These are phyloP conservation scores for Hanseniaspora mollemarum DNA, from an alignment of 805 yeast genomes.

Conservation along the genomic window DNA sequence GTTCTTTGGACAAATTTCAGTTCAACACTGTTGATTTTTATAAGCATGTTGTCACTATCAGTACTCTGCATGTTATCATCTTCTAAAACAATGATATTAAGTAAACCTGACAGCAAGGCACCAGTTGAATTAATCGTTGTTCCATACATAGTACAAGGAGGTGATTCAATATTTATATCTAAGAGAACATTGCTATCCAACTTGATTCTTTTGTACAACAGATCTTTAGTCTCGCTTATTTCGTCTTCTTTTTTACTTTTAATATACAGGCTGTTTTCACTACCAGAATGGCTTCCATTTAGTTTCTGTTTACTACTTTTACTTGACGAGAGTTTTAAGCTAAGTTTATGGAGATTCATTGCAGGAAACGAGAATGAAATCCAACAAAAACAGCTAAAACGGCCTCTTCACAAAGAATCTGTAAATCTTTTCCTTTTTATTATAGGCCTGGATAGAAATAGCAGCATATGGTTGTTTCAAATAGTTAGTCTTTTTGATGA, in stretches of 20 bases:
- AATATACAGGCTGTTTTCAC: neutral
- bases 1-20: slow-evolving; percentile 64
- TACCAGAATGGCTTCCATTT: neutral
- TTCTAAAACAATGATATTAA: slow-evolving; percentile 45
- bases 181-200: slow-evolving; percentile 30
- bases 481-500: too few relatives aligned
- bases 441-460: too few relatives aligned
- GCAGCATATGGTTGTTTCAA: too few relatives aligned
- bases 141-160: slow-evolving; percentile 83
- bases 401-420: too few relatives aligned
- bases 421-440: too few relatives aligned
- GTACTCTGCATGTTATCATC: neutral
- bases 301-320: neutral
- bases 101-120: slow-evolving; percentile 68
- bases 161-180: slow-evolving; percentile 65
- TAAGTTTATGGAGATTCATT: slow-evolving; percentile 9
- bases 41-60: neutral
- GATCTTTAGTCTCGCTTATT: neutral
- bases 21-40: slow-evolving; percentile 41
- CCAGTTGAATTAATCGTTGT: slow-evolving; percentile 69
- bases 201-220: neutral
- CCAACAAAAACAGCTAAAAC: neutral
- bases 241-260: neutral
- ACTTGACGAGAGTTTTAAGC: neutral
- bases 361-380: neutral